Percentiles rank a stretch among this genome's conserved stretches.
Conservation (phyloP, 306 rosid species). For the Mucuna pruriens region DNA sequence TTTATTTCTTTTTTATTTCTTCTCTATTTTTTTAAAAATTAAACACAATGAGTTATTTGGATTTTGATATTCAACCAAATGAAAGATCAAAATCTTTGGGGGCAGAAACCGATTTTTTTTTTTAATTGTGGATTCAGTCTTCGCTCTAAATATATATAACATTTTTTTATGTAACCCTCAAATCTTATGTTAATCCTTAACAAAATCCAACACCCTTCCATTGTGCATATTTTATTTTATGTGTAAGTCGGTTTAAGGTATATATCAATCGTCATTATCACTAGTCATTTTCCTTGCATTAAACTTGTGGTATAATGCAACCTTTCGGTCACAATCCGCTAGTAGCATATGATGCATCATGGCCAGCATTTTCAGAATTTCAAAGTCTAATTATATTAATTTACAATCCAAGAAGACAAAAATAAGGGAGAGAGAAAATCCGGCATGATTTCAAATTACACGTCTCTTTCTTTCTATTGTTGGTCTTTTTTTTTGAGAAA, state of each 20-base stretch:
- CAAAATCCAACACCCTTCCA: neutral
- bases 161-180: neutral
- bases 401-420: constrained; percentile 38
- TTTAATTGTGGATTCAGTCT: neutral
- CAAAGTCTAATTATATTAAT: constrained; percentile 40
- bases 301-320: constrained; percentile 30
- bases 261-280: constrained; percentile 37
- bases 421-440: neutral
- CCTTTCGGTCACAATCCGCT: constrained; percentile 35
- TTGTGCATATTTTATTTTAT: neutral
- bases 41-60: no score
- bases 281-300: constrained; percentile 12
- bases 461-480: constrained; percentile 29
- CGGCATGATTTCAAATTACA: constrained; percentile 11
- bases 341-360: constrained; percentile 34
- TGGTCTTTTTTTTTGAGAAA: neutral
- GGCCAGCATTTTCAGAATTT: constrained; percentile 46
- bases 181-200: neutral
- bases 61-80: constrained; percentile 20
- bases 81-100: constrained; percentile 32
- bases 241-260: constrained; percentile 6
- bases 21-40: no score
- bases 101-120: neutral
- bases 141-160: neutral
- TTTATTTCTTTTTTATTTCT: no score